Evolutionary conservation across 352 stramenopile species (phyloP), one percentile per base, ranked within the genome.

Genomic region (Hyphochytrium catenoides): DNA sequence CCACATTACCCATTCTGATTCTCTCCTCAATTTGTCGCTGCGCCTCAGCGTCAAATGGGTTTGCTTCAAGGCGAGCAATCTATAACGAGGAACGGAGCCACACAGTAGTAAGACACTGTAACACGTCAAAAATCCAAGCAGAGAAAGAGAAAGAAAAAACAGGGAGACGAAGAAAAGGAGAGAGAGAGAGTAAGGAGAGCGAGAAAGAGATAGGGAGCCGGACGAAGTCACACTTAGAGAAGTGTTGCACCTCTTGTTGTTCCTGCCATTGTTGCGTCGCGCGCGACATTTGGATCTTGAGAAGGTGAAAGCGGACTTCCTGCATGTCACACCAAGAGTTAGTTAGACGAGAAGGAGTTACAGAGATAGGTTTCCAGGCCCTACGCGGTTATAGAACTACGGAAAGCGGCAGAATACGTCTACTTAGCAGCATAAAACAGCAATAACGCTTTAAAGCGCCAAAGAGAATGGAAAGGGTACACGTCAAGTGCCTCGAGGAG

Each of bases 271-370:
- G 63, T 2, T 56, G 52, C n/a, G 66, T 63, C 1, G 66, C 69
- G 21, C 55, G 53, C 22, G 75, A 57, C 69, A 84, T 84, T 51
- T 81, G 55, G 44, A 81, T 76, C 39, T 79, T 62, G 45, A 84
- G 53, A 8, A 84, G 39, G 1, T 54, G 62, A 64, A 81, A 79
- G 26, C 69, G 63, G 16, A 83, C 65, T 32, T 79, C 51, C 69
- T 83, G 39, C n/a, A n/a, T n/a, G n/a, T n/a, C n/a, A n/a, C n/a
- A n/a, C n/a, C n/a, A n/a, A n/a, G n/a, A n/a, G n/a, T n/a, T n/a
- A n/a, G n/a, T n/a, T n/a, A n/a, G n/a, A n/a, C n/a, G n/a, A n/a
- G n/a, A n/a, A n/a, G n/a, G n/a, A n/a, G n/a, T n/a, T n/a, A n/a
- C n/a, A n/a, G n/a, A n/a, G n/a, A n/a, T n/a, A n/a, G n/a, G n/a